Percentiles rank a stretch among this genome's conserved stretches.
Evolutionary conservation across 352 stramenopile genomes (phyloP).

Genomic region (Phytophthora rubi): DNA sequence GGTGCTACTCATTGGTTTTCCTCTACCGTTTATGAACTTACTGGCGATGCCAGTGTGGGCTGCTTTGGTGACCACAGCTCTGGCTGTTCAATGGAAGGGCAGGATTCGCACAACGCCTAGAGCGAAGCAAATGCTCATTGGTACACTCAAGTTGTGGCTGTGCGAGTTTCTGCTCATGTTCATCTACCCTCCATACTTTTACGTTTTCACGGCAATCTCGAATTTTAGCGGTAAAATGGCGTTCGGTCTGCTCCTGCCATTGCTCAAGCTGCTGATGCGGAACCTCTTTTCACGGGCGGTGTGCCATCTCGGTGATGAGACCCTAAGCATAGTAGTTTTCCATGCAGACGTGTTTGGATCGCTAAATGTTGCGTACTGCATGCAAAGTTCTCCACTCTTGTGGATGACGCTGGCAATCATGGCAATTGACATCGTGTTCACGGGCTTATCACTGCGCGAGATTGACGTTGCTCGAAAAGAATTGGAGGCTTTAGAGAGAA

Average conservation of each 20-base stretch:
- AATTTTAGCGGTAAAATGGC: not conserved
- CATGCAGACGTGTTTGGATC: conserved; percentile 4
- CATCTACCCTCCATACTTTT: not conserved
- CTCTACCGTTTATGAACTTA: too few species aligned
- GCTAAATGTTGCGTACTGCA: conserved; percentile 8
- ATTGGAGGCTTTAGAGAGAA: not conserved
- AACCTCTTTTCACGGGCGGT: not conserved
- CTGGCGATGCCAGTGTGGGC: not conserved
- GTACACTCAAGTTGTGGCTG: not conserved
- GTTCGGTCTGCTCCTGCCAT: not conserved
- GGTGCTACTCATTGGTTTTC: not conserved
- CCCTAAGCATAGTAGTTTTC: not conserved
- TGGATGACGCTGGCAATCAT: conserved; percentile 13
- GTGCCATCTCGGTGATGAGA: conserved; percentile 1
- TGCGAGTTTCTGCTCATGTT: not conserved
- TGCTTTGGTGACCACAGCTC: not conserved
- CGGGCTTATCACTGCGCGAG: conserved; percentile 8
- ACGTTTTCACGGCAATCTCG: conserved; percentile 2
- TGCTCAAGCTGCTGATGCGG: not conserved
- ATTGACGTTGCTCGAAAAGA: conserved; percentile 3
- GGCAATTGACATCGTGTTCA: conserved; percentile 6
- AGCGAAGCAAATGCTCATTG: not conserved
- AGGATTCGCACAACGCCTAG: not conserved
- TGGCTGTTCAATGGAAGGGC: not conserved
- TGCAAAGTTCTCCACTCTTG: not conserved